These are phyloP conservation scores for Candolleomyces aberdarensis DNA, from an alignment of 768 basidiomycete genomes.

Conservation along the genomic window DNA sequence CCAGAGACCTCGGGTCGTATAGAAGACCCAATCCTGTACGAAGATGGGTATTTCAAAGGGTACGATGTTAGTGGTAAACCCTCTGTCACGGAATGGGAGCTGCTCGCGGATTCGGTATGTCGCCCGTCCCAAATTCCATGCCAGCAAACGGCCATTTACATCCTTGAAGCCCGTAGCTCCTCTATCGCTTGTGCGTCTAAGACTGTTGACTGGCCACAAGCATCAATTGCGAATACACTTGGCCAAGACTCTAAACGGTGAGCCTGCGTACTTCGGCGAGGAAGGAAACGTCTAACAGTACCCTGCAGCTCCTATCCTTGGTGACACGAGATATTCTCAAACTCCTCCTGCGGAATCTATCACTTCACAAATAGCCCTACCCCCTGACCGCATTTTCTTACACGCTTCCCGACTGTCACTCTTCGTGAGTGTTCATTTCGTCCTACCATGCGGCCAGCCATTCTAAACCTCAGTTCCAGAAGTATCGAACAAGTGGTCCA, in stretches of 20 bases:
- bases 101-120: slow-evolving; percentile 57
- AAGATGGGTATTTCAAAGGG: slow-evolving; percentile 42
- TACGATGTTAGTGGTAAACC: slow-evolving; percentile 31
- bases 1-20: slow-evolving; percentile 37
- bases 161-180: slow-evolving; percentile 38
- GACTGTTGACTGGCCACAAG: slow-evolving; percentile 60
- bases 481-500: slow-evolving; percentile 41
- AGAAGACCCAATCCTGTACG: slow-evolving; percentile 35
- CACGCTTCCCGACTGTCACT: slow-evolving; percentile 60
- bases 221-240: slow-evolving; percentile 72
- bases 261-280: slow-evolving; percentile 8
- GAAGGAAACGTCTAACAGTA: not conserved
- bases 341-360: slow-evolving; percentile 27
- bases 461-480: slow-evolving; percentile 29
- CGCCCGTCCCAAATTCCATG: not conserved
- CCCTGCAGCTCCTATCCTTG: slow-evolving; percentile 59
- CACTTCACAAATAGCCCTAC: slow-evolving; percentile 25
- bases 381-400: slow-evolving; percentile 51
- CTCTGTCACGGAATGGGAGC: slow-evolving; percentile 55
- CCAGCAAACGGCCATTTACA: not conserved
- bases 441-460: not conserved
- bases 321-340: slow-evolving; percentile 52
- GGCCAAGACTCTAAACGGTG: slow-evolving; percentile 48
- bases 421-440: slow-evolving; percentile 35
- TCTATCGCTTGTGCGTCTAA: slow-evolving; percentile 54